A percentile compares a stretch with the other conserved stretches of the same genome.
Conservation (phyloP, 106 monocot species). For the Platanthera zijinensis region DNA sequence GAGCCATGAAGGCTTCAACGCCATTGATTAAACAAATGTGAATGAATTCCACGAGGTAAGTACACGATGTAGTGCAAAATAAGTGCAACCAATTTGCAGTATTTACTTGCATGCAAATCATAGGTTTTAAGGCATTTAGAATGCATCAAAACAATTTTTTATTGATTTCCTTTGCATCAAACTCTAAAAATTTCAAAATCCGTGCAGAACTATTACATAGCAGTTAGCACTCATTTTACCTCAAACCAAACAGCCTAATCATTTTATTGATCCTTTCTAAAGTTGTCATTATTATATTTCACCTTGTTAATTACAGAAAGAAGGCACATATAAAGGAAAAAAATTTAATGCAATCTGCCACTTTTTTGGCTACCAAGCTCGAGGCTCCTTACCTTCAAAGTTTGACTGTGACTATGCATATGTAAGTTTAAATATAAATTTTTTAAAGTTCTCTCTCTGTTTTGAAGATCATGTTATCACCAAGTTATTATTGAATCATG, state of each 20-base stretch:
- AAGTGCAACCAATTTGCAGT: too few relatives aligned
- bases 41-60: too few relatives aligned
- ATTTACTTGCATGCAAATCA: too few relatives aligned
- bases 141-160: too few relatives aligned
- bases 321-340: conserved; percentile 67
- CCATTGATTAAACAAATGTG: too few relatives aligned
- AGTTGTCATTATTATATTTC: background rate
- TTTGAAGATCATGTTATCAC: background rate
- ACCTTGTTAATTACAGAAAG: conserved; percentile 38
- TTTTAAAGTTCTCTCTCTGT: background rate
- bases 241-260: background rate
- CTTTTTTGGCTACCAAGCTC: conserved; percentile 82
- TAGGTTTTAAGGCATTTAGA: too few relatives aligned
- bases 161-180: too few relatives aligned
- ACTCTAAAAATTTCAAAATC: too few relatives aligned
- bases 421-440: conserved; percentile 25
- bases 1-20: too few relatives aligned
- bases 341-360: conserved; percentile 83
- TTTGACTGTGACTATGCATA: conserved; percentile 81
- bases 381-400: conserved; percentile 73
- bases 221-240: too few relatives aligned
- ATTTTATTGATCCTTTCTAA: background rate
- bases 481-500: background rate
- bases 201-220: too few relatives aligned
- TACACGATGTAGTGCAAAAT: too few relatives aligned